These are phyloP conservation scores for Blastocystis sp. DNA, from an alignment of 352 stramenopile genomes.

Conservation along the genomic window DNA sequence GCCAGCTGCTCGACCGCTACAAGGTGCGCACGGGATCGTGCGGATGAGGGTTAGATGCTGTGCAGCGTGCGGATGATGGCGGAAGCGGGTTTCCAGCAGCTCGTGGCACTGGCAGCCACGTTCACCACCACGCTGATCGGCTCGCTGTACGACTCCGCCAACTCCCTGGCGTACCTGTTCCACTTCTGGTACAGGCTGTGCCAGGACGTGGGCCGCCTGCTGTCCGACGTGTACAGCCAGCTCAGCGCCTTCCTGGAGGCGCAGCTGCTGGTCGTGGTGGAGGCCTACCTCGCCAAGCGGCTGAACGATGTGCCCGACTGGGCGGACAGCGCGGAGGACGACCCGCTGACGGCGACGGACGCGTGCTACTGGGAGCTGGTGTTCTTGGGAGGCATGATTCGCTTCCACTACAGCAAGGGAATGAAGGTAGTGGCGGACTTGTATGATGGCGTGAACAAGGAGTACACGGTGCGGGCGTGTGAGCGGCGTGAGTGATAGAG, in stretches of 20 bases:
- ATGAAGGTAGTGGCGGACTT: constrained; percentile 31
- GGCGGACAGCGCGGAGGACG: constrained; percentile 6
- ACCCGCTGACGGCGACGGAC: constrained; percentile 44
- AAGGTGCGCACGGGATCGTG: neutral
- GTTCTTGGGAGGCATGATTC: constrained; percentile 17
- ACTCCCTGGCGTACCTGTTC: constrained; percentile 37
- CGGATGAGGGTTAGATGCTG: constrained; percentile 14
- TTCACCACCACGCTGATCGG: constrained; percentile 16
- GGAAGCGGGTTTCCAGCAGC: neutral
- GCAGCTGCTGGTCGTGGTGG: neutral
- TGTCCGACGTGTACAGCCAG: neutral
- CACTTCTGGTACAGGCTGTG: constrained; percentile 11
- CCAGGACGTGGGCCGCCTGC: neutral
- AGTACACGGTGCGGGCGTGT: neutral
- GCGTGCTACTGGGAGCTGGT: constrained; percentile 2
- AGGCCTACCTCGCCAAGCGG: neutral
- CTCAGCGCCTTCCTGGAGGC: neutral
- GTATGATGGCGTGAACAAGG: constrained; percentile 18
- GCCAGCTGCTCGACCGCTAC: constrained; percentile 35
- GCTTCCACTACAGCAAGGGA: constrained; percentile 9
- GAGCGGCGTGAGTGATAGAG: neutral
- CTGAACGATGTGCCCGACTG: neutral
- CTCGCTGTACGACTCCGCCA: neutral
- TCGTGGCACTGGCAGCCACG: neutral
- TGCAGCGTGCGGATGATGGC: neutral